Evolutionary conservation across 164 flowering plant genomes (phyloP).

Genomic region (grape (Vitis vinifera)): ASM3070453v1 NC_081805.1:656001-656500

Average conservation of each 20-base stretch:
- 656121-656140: neutral
- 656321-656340: neutral
- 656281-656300: constrained; percentile 91
- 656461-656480: constrained; percentile 93
- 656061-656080: neutral
- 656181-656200: constrained; percentile 95
- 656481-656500: constrained; percentile 98
- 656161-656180: constrained; percentile 79
- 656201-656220: constrained; percentile 86
- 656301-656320: constrained; percentile 68
- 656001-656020: constrained; percentile 73
- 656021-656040: constrained; percentile 81
- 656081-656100: neutral
- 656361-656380: too few relatives aligned
- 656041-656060: constrained; percentile 68
- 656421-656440: constrained; percentile 84
- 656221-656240: constrained; percentile 77
- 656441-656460: constrained; percentile 96
- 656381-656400: neutral
- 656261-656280: constrained; percentile 68
- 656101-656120: too few relatives aligned
- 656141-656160: neutral
- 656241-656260: constrained; percentile 75
- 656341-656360: too few relatives aligned
- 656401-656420: constrained; percentile 68